A percentile compares a stretch with the other conserved stretches of the same genome.
Evolutionary conservation across 2,329 filamentous ascomycete species (phyloP).

Genomic region (Verticillium longisporum): DNA sequence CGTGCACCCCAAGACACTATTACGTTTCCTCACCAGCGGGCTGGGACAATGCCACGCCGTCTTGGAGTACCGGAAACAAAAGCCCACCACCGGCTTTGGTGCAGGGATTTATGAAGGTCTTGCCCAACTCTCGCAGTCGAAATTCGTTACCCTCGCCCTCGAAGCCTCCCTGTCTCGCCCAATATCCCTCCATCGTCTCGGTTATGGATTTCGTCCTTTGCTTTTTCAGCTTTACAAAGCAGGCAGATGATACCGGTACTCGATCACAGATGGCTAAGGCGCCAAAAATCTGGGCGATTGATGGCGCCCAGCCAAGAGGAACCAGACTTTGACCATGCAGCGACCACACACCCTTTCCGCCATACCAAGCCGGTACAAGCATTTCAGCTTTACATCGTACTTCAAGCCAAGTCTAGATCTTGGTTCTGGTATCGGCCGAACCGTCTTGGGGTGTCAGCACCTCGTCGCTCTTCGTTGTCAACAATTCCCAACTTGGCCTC

Average conservation of each 20-base stretch:
- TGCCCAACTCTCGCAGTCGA: background rate
- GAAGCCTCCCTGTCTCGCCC: background rate
- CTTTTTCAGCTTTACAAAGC: background rate
- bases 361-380: background rate
- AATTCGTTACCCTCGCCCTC: background rate
- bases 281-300: background rate
- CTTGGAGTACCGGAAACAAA: background rate
- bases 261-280: background rate
- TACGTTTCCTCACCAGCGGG: background rate
- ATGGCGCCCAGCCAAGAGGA: background rate
- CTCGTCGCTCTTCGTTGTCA: background rate
- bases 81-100: background rate
- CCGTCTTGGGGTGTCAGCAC: background rate
- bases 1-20: background rate
- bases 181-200: background rate
- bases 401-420: background rate
- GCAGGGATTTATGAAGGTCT: background rate
- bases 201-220: background rate
- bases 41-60: background rate
- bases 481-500: background rate
- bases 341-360: background rate
- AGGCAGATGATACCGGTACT: background rate
- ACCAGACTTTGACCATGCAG: background rate
- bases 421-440: background rate
- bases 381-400: background rate